These are phyloP conservation scores for Ephemerocybe angulata DNA, from an alignment of 768 basidiomycete genomes.

Conservation along the genomic window DNA sequence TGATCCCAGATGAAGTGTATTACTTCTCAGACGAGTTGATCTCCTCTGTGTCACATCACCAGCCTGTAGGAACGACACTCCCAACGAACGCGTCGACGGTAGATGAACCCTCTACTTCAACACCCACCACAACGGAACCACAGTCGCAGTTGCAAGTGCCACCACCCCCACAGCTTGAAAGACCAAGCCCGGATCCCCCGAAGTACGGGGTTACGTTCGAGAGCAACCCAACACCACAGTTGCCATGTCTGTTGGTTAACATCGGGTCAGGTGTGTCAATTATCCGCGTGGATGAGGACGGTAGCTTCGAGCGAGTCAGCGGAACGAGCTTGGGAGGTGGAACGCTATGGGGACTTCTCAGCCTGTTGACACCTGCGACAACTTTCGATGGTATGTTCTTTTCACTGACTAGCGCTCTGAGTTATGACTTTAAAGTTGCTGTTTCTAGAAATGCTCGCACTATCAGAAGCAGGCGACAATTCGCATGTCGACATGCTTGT, in stretches of 20 bases:
- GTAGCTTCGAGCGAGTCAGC: constrained; percentile 91
- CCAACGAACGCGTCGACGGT: constrained; percentile 15
- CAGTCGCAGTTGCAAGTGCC: not conserved
- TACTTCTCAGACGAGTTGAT: constrained; percentile 98
- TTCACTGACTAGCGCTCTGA: constrained; percentile 5
- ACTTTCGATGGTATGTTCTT: constrained; percentile 85
- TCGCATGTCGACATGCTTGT: constrained; percentile 96
- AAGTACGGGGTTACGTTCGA: constrained; percentile 87
- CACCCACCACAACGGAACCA: constrained; percentile 6
- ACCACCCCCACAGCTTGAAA: constrained; percentile 45
- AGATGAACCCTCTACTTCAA: constrained; percentile 16
- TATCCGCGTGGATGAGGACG: constrained; percentile 95
- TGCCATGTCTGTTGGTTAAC: constrained; percentile 96
- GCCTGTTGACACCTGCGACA: constrained; percentile 89
- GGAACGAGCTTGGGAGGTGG: constrained; percentile 97
- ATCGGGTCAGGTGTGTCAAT: constrained; percentile 98
- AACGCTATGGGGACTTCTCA: constrained; percentile 94
- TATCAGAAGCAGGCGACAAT: constrained; percentile 94
- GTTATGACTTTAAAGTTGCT: constrained; percentile 9
- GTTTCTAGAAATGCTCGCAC: constrained; percentile 82
- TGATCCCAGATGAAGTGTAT: constrained; percentile 96
- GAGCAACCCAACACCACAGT: constrained; percentile 74
- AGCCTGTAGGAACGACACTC: not conserved
- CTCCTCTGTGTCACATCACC: constrained; percentile 48
- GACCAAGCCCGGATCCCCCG: constrained; percentile 90